Evolutionary conservation across 2,329 filamentous ascomycete genomes (phyloP), one percentile per base, ranked within the genome.

Genomic region (Taxawa tesnikishii): DNA sequence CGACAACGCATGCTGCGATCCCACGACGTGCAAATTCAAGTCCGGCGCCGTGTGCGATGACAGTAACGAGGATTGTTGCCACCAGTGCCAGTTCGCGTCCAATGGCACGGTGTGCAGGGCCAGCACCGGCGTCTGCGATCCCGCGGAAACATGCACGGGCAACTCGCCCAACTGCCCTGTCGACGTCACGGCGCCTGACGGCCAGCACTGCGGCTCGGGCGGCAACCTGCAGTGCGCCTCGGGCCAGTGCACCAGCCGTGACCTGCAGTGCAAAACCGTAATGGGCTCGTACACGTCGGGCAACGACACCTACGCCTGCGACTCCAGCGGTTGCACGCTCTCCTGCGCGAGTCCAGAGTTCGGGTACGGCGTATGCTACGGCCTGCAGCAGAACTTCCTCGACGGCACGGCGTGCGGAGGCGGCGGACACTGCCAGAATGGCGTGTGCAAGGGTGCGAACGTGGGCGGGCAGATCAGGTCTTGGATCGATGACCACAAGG

Each of bases 221-320:
- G 71, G 72, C 2, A n/a, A n/a, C n/a, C 68, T 96, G 18, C 60
- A 72, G 18, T 98, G 90, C 52, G 84, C 90, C 17, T 87, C 81
- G 28, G 90, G 90, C 9, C 88, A 96, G 58, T 98, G 90, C 57
- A 98, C 90, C 3, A 90, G 81, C 32, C 78, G 90, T 41, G 76
- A 94, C 54, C 69, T 78, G 49, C 90, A 98, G 60, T 98, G 90
- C 63, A 77, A 79, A 55, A 79, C 75, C 8, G 67, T 92, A 29
- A 81, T 94, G 67, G 85, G 84, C 21, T 73, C 70, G 16, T 71
- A 80, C 39, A 79, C 77, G 1, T 67, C 72, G 35, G 72, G 69
- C 51, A 88, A 85, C 58, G 73, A 83, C 47, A 92, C 84, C 2
- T 75, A 74, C 46, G 79, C 87, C 7, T 98, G 90, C 58, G 74